These are phyloP conservation scores for Alternaria alternata DNA, from an alignment of 2,329 filamentous ascomycete genomes.

Conservation along the genomic window DNA sequence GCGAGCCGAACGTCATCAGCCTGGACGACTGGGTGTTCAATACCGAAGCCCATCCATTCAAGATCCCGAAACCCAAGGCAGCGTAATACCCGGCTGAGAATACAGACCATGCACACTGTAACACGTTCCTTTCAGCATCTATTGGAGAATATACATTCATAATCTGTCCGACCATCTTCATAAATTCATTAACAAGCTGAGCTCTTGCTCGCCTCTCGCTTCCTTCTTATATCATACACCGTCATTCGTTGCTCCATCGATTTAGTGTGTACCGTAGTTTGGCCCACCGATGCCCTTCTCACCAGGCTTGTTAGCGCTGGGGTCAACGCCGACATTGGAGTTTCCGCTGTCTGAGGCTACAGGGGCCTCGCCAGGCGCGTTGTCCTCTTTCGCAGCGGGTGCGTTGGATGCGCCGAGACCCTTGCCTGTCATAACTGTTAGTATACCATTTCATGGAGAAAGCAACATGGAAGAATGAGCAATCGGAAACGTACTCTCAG, in stretches of 20 bases:
- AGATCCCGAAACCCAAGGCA: slow-evolving; percentile 32
- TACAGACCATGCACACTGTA: not conserved
- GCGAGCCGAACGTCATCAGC: slow-evolving; percentile 53
- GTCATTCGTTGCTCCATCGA: not conserved
- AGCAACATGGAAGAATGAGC: not conserved
- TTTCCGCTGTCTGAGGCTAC: slow-evolving; percentile 28
- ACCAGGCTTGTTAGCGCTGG: slow-evolving; percentile 25
- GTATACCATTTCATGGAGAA: not conserved
- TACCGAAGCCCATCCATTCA: slow-evolving; percentile 59
- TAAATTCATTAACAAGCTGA: not conserved
- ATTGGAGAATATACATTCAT: not conserved
- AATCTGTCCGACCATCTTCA: not conserved
- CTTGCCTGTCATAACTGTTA: slow-evolving; percentile 16
- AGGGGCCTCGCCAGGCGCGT: slow-evolving; percentile 22
- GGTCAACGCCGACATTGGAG: slow-evolving; percentile 27
- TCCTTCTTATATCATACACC: not conserved
- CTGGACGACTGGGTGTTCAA: slow-evolving; percentile 59
- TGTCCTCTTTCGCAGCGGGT: slow-evolving; percentile 23
- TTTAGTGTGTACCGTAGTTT: slow-evolving; percentile 23
- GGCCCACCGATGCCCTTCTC: slow-evolving; percentile 29
- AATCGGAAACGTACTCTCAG: slow-evolving; percentile 17
- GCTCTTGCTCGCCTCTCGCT: not conserved
- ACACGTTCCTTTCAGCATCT: not conserved
- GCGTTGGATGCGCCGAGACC: slow-evolving; percentile 29
- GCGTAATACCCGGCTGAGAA: not conserved